Evolutionary conservation across 1,284 basidiomycete genomes (phyloP).

Genomic region (Phellopilus nigrolimitatus): DNA sequence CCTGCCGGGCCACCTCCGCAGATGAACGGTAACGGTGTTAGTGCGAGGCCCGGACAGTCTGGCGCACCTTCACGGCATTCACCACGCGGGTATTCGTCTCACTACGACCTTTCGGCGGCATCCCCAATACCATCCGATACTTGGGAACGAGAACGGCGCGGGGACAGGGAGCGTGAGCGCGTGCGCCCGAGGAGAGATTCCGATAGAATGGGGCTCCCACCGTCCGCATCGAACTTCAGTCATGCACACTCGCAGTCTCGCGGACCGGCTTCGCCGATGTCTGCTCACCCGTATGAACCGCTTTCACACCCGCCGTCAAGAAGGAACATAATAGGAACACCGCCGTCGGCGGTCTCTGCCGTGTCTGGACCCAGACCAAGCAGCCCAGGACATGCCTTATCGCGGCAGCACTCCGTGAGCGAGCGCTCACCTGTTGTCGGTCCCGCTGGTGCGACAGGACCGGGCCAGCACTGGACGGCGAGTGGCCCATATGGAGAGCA

Average conservation of each 20-base stretch:
- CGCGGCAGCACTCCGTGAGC: slow-evolving; percentile 2
- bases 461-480: slow-evolving; percentile 35
- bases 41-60: slow-evolving; percentile 43
- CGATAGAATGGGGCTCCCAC: slow-evolving; percentile 1
- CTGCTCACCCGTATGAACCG: slow-evolving; percentile 15
- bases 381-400: neutral
- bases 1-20: slow-evolving; percentile 29
- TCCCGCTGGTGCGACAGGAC: slow-evolving; percentile 14
- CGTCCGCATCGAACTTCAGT: neutral
- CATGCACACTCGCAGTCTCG: slow-evolving; percentile 15
- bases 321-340: slow-evolving; percentile 6
- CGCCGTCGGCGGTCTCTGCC: slow-evolving; percentile 1
- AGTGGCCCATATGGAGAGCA: slow-evolving; percentile 49
- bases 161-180: slow-evolving; percentile 4
- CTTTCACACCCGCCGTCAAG: slow-evolving; percentile 5
- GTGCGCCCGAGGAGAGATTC: slow-evolving; percentile 12
- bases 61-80: slow-evolving; percentile 44
- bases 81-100: slow-evolving; percentile 42
- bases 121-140: slow-evolving; percentile 33
- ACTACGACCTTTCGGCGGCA: slow-evolving; percentile 38
- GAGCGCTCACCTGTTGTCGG: slow-evolving; percentile 14
- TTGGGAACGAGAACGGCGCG: slow-evolving; percentile 35
- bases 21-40: slow-evolving; percentile 41
- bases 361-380: slow-evolving; percentile 1
- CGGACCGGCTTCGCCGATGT: slow-evolving; percentile 15